These are phyloP conservation scores for Podospora comata DNA, from an alignment of 495 filamentous ascomycete species.

Conservation along the genomic window DNA sequence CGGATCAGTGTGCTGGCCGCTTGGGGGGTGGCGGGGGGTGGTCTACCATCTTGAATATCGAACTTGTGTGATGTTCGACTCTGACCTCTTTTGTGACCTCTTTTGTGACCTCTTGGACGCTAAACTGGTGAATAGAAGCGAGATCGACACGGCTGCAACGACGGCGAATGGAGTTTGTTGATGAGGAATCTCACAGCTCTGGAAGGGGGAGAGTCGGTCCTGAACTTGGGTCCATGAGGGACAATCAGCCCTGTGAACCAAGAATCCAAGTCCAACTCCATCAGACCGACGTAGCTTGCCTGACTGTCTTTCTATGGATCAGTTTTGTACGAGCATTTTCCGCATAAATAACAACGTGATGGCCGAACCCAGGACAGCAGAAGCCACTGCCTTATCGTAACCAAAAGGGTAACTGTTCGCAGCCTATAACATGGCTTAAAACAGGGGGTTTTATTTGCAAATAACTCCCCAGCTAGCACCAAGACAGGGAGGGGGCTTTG, in stretches of 20 bases:
- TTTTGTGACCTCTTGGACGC: neutral
- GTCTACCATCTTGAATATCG: neutral
- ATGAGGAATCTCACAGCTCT: neutral
- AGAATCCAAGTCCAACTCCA: neutral
- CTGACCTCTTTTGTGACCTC: neutral
- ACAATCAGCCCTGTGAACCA: neutral
- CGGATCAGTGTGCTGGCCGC: neutral
- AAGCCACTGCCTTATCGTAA: neutral
- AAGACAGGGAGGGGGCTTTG: neutral
- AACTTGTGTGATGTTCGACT: neutral
- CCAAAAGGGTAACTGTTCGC: neutral
- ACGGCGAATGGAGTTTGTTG: neutral
- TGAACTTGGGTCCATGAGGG: neutral
- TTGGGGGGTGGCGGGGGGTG: neutral
- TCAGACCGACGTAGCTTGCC: neutral
- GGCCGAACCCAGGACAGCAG: too few species aligned
- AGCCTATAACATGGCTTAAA: neutral
- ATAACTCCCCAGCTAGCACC: neutral
- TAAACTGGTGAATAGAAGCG: neutral
- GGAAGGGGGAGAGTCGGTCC: neutral
- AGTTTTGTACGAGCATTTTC: neutral
- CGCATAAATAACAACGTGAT: neutral
- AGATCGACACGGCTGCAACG: neutral
- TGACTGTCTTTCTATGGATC: neutral
- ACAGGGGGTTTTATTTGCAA: neutral